Percentiles rank a stretch among this genome's conserved stretches.
Evolutionary conservation across 2,329 filamentous ascomycete genomes (phyloP).

Genomic region (Pseudogymnoascus sp.): DNA sequence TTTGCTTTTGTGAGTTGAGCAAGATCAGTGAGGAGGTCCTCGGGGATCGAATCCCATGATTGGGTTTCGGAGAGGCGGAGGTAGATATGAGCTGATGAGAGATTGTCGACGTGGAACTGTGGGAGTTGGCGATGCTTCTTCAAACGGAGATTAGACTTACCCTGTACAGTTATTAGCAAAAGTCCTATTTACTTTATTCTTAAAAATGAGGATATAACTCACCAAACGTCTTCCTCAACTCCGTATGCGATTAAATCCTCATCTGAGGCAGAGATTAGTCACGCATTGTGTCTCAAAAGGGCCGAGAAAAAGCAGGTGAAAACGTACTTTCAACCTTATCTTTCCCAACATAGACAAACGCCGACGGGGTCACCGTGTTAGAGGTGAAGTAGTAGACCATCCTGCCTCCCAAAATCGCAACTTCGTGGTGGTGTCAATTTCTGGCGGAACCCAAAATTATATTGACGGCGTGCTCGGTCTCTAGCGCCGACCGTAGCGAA

Average conservation of each 20-base stretch:
- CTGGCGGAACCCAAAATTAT: conserved; percentile 18
- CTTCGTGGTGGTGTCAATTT: conserved; percentile 7
- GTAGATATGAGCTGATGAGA: conserved; percentile 95
- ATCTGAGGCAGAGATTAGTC: conserved; percentile 45
- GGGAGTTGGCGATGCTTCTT: background rate
- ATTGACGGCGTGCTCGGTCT: conserved; percentile 20
- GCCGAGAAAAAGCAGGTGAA: background rate
- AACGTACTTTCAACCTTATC: conserved; percentile 92
- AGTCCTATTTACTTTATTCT: background rate
- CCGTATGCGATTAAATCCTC: conserved; percentile 94
- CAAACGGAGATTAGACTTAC: conserved; percentile 10
- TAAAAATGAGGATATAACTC: conserved; percentile 24
- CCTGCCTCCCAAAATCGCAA: conserved; percentile 15
- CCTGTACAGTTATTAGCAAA: conserved; percentile 7
- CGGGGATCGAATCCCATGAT: conserved; percentile 73
- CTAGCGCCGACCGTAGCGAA: conserved; percentile 18
- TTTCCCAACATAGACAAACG: conserved; percentile 92
- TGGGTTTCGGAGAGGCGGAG: conserved; percentile 72
- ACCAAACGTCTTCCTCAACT: conserved; percentile 95
- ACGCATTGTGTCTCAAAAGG: conserved; percentile 9
- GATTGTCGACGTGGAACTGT: conserved; percentile 94
- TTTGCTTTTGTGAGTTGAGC: conserved; percentile 98
- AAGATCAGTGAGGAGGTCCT: conserved; percentile 70
- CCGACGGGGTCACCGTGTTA: conserved; percentile 69
- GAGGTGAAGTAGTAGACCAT: conserved; percentile 99